Conservation (phyloP, 2,329 filamentous ascomycete genomes). For the Cladosporium sp. region DNA sequence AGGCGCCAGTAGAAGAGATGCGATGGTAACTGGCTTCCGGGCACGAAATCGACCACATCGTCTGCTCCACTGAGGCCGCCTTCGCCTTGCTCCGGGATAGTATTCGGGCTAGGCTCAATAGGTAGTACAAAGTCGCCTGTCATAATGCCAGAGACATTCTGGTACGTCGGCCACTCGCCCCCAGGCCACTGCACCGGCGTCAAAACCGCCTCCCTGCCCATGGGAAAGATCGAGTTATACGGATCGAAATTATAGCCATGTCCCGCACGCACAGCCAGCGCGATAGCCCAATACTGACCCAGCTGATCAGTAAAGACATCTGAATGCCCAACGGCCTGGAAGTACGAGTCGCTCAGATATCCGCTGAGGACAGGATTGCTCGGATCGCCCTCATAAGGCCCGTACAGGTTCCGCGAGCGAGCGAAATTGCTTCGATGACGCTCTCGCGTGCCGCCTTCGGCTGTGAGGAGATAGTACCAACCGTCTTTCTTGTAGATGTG, state of each 20-base stretch:
- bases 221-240: conserved; percentile 44
- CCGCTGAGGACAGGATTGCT: conserved; percentile 30
- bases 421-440: conserved; percentile 41
- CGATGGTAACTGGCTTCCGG: conserved; percentile 46
- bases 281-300: conserved; percentile 55
- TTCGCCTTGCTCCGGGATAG: conserved; percentile 38
- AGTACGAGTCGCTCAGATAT: conserved; percentile 31
- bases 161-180: conserved; percentile 41
- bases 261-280: conserved; percentile 48
- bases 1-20: conserved; percentile 60
- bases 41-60: conserved; percentile 50
- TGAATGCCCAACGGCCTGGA: conserved; percentile 56
- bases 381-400: conserved; percentile 28
- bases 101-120: conserved; percentile 44
- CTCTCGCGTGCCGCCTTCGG: conserved; percentile 43
- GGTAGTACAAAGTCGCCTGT: conserved; percentile 22
- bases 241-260: conserved; percentile 36
- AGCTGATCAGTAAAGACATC: conserved; percentile 54
- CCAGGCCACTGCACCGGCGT: conserved; percentile 51
- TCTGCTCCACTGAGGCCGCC: conserved; percentile 45
- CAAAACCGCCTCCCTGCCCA: conserved; percentile 56
- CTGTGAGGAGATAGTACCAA: conserved; percentile 39
- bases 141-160: conserved; percentile 47
- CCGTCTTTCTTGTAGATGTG: conserved; percentile 41
- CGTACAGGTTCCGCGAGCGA: conserved; percentile 39